These are phyloP conservation scores for Aspergillus felis DNA, from an alignment of 2,329 filamentous ascomycete genomes.

Conservation along the genomic window DNA sequence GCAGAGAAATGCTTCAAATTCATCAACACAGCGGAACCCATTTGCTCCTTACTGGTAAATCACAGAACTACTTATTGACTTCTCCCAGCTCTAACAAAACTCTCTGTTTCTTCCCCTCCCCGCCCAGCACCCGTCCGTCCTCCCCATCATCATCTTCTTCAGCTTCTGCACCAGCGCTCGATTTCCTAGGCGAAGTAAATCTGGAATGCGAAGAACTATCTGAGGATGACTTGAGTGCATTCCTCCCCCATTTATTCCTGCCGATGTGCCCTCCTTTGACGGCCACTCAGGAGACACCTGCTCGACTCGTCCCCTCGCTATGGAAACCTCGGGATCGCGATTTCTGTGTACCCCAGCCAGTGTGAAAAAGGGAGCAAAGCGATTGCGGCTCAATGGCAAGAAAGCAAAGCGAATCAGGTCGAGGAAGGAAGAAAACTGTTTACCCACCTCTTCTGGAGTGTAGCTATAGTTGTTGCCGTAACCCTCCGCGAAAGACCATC, in stretches of 20 bases:
- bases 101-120: slow-evolving; percentile 27
- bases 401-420: slow-evolving; percentile 14
- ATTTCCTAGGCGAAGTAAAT: slow-evolving; percentile 15
- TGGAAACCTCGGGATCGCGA: slow-evolving; percentile 38
- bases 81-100: background rate
- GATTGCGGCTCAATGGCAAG: slow-evolving; percentile 7
- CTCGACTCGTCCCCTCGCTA: slow-evolving; percentile 46
- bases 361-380: slow-evolving; percentile 19
- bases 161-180: slow-evolving; percentile 12
- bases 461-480: slow-evolving; percentile 43
- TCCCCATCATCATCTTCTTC: background rate
- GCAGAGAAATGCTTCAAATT: too few species aligned
- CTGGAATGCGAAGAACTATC: slow-evolving; percentile 27
- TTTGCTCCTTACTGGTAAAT: too few species aligned
- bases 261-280: slow-evolving; percentile 53
- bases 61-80: background rate
- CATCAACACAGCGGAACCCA: too few species aligned
- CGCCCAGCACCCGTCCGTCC: slow-evolving; percentile 13
- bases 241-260: slow-evolving; percentile 54
- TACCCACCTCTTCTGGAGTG: slow-evolving; percentile 59
- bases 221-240: slow-evolving; percentile 52
- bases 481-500: slow-evolving; percentile 52
- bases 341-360: slow-evolving; percentile 42
- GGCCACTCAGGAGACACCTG: slow-evolving; percentile 51
- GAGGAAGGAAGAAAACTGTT: slow-evolving; percentile 52